Evolutionary conservation across 2,329 filamentous ascomycete species (phyloP), one percentile per base, ranked within the genome.

Genomic region (Colletotrichum noveboracense): DNA sequence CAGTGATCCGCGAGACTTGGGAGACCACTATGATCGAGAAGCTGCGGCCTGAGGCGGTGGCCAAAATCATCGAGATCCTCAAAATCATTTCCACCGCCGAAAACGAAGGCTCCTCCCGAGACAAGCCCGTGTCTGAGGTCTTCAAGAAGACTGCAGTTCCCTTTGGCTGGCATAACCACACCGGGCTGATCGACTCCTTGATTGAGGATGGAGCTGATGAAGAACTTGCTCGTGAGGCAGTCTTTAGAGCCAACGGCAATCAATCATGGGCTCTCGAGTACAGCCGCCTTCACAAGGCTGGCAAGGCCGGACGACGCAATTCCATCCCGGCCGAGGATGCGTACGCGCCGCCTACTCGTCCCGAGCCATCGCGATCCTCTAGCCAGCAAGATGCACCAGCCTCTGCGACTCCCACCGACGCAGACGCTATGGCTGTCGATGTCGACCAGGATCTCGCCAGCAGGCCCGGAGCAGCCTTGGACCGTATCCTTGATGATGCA

Each of bases 21-120:
- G 93, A 95, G 78, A 97, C 96, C 1, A 88, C 92, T 30, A 91
- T 98, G 64, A 91, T 97, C 21, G 95, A 98, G 79, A 96, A 95
- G 80, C 91, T 95, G 1, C 93, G 94, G 5, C 93, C 93, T 28
- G 90, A 92, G 26, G 94, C 96, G 56, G 91, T 97, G 21, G 94
- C 95, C 79, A 93, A 92, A 70, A 88, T 98, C 16, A 92, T 98
- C 75, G 94, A 96, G 36, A 96, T 98, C 62, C 87, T 99, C 73
- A 95, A 94, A 79, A 91, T 91, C 7, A 93, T 97, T 18, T 90
- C 96, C 13, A 90, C 92, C 74, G 94, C 91, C n/a, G 95, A 98
- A 70, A 89, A 91, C 71, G 97, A 99, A 82, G 75, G 94, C 91
- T 21, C 75, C 43, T 48, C 55, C 68, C 65, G 64, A 13, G 76